Base-by-base conservation (phyloP, 2,329 filamentous ascomycete species). In the Alternaria arborescens region DNA sequence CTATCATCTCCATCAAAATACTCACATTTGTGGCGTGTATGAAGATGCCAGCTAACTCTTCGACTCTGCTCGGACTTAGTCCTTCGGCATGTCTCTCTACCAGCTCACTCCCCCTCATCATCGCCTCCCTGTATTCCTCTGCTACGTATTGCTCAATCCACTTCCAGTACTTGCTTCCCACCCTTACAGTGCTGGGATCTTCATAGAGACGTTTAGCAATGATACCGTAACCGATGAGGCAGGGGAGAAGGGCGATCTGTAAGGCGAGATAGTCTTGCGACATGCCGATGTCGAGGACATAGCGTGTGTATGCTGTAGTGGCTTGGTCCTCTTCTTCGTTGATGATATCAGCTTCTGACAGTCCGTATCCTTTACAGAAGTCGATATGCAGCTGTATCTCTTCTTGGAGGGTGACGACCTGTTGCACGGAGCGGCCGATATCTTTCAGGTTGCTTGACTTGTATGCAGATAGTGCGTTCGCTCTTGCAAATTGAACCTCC, bases 61-160 rank as follows among this genome's bases (percentile, higher is more conserved):
- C 93, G 59, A 97, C 86, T 43, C 93, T 84, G 38, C 82, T 83
- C 0, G 90, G 88, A 2, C 92, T 94, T 68, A 94, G 91, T 50
- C 88, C 81, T n/a, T 85, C 81, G 16, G 91, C 89, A 72, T 93
- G 85, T 67, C 87, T 86, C 78, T 97, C 94, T 8, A 97, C 83
- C 30, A 96, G 79, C 62, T 87, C 91, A 91, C 64, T 69, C 22
- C 92, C 92, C 3, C 87, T 83, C 65, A 82, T 83, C 55, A 96
- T 91, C 6, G 92, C 91, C 63, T 88, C 83, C 0, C 83, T 80
- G 68, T 97, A 97, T 75, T 95, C 91, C 1, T 92, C 89, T 2
- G 89, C 91, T 16, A 91, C 87, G 74, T 97, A 98, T 72, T 92
- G 96, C 74, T 94, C 84, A 67, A 98, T 92, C 94, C 94, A 98